Percentiles rank a stretch among this genome's conserved stretches.
Evolutionary conservation across 805 yeast genomes (phyloP).

Genomic region (Sugiyamaella americana): DNA sequence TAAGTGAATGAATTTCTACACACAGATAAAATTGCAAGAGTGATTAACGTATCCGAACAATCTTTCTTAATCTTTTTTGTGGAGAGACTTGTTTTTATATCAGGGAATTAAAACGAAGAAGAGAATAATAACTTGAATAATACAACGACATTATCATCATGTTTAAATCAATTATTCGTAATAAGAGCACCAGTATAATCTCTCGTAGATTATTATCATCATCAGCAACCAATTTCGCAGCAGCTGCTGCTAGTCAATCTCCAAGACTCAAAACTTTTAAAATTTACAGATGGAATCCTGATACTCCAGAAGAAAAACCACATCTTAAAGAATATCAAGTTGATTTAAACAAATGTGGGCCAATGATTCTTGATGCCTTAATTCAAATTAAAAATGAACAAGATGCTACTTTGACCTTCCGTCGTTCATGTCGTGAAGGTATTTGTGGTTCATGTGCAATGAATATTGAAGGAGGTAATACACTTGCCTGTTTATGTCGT

Average conservation of each 20-base stretch:
- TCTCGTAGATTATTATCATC: conserved; percentile 9
- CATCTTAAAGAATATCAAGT: conserved; percentile 73
- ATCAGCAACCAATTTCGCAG: conserved; percentile 14
- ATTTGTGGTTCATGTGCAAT: conserved; percentile 99
- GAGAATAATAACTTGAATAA: too few species aligned
- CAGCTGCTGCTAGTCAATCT: conserved; percentile 45
- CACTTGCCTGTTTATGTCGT: conserved; percentile 93
- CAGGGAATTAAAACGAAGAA: too few species aligned
- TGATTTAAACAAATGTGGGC: conserved; percentile 89
- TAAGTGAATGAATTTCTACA: too few species aligned
- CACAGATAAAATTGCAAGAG: too few species aligned
- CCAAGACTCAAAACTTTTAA: conserved; percentile 74
- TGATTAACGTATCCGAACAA: background rate
- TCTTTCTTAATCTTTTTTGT: background rate
- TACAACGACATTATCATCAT: background rate
- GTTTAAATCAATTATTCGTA: background rate
- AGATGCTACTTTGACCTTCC: conserved; percentile 89
- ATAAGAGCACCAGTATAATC: background rate
- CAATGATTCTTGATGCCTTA: conserved; percentile 95
- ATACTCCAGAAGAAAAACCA: conserved; percentile 89
- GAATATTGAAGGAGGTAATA: conserved; percentile 97
- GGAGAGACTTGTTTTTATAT: background rate
- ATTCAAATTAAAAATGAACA: conserved; percentile 94
- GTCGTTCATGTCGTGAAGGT: conserved; percentile 99
- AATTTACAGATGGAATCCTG: conserved; percentile 98